These are phyloP conservation scores for Cercospora beticola DNA, from an alignment of 2,329 filamentous ascomycete genomes.

Conservation along the genomic window DNA sequence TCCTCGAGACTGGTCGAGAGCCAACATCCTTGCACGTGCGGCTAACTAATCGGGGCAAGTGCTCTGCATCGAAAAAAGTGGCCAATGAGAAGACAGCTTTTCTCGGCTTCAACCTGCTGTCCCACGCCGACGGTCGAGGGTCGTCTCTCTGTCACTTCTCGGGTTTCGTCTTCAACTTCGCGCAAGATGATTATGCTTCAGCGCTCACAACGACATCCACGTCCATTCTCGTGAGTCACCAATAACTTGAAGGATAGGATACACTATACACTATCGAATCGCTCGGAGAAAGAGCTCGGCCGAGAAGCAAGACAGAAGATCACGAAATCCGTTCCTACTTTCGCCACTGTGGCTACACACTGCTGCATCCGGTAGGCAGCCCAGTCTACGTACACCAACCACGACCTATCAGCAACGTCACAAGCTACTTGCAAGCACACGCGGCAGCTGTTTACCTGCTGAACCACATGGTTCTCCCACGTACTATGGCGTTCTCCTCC, in stretches of 20 bases:
- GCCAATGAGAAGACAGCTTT: not conserved
- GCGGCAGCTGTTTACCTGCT: slow-evolving; percentile 21
- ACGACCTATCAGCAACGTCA: slow-evolving; percentile 21
- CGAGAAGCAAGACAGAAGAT: slow-evolving; percentile 6
- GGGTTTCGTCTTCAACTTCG: not conserved
- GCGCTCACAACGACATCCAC: not conserved
- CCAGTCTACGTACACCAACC: slow-evolving; percentile 21
- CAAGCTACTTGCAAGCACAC: slow-evolving; percentile 21
- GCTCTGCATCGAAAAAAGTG: not conserved
- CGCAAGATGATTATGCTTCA: not conserved
- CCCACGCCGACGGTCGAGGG: not conserved
- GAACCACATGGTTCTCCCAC: not conserved
- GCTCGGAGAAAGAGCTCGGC: slow-evolving; percentile 1
- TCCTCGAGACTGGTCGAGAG: slow-evolving; percentile 7
- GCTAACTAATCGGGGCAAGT: slow-evolving; percentile 1
- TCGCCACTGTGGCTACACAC: slow-evolving; percentile 15
- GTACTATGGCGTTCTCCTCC: slow-evolving; percentile 16
- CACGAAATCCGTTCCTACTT: slow-evolving; percentile 5
- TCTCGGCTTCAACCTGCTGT: not conserved
- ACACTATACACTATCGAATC: slow-evolving; percentile 1
- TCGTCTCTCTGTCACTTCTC: not conserved
- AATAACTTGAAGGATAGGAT: not conserved
- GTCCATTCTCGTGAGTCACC: not conserved
- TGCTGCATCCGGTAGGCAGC: slow-evolving; percentile 3
- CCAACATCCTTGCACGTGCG: slow-evolving; percentile 3